Evolutionary conservation across 768 basidiomycete species (phyloP).

Genomic region (Thelephora ganbajun): DNA sequence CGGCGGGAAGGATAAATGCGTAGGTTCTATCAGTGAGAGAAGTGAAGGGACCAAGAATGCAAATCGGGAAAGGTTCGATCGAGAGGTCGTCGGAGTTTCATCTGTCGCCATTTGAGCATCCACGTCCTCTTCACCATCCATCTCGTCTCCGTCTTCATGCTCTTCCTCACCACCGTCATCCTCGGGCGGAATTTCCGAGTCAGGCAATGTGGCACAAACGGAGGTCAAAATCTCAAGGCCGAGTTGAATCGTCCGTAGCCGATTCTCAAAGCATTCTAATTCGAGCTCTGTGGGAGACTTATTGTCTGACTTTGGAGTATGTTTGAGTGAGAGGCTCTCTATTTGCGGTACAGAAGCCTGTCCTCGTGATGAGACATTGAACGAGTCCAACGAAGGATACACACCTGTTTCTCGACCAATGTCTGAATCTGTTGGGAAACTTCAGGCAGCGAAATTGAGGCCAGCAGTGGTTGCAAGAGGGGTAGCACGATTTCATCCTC

Average conservation of each 20-base stretch:
- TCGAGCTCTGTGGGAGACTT: constrained; percentile 53
- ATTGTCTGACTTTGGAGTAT: constrained; percentile 65
- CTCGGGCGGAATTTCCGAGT: constrained; percentile 35
- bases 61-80: constrained; percentile 24
- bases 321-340: constrained; percentile 46
- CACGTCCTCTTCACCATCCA: constrained; percentile 18
- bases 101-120: constrained; percentile 26
- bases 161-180: constrained; percentile 7
- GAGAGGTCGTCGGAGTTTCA: constrained; percentile 14
- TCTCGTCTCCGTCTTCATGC: constrained; percentile 19
- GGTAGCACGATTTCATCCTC: constrained; percentile 64
- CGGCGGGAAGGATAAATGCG: constrained; percentile 72
- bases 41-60: constrained; percentile 55
- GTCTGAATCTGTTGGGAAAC: constrained; percentile 33
- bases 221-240: constrained; percentile 84
- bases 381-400: constrained; percentile 6
- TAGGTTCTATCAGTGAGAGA: constrained; percentile 58
- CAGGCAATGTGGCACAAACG: constrained; percentile 77
- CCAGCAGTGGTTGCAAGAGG: constrained; percentile 50
- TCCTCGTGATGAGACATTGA: background rate
- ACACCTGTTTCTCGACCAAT: constrained; percentile 38
- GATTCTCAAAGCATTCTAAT: constrained; percentile 59
- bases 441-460: constrained; percentile 41
- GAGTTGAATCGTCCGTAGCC: constrained; percentile 60
- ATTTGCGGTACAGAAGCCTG: constrained; percentile 37